Percentiles rank a stretch among this genome's conserved stretches.
These are phyloP conservation scores for Daldinia vernicosa DNA, from an alignment of 495 filamentous ascomycete genomes.

Conservation along the genomic window DNA sequence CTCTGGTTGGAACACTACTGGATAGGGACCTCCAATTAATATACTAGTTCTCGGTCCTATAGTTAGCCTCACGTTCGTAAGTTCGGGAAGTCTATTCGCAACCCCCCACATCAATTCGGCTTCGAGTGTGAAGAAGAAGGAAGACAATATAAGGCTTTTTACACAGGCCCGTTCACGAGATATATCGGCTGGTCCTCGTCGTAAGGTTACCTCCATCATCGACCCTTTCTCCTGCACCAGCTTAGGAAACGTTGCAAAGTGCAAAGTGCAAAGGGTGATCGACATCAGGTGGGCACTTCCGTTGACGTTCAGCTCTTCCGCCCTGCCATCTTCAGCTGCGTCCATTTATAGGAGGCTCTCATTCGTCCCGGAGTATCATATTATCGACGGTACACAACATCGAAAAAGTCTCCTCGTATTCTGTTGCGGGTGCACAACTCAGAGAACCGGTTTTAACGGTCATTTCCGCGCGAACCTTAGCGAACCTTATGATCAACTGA, in stretches of 20 bases:
- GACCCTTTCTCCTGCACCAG: slow-evolving; percentile 19
- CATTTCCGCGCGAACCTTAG: slow-evolving; percentile 1
- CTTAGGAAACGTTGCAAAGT: slow-evolving; percentile 35
- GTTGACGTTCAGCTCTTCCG: slow-evolving; percentile 33
- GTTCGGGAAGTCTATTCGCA: slow-evolving; percentile 36
- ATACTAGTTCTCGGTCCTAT: slow-evolving; percentile 39
- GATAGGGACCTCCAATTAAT: slow-evolving; percentile 41
- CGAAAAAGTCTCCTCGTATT: slow-evolving; percentile 39
- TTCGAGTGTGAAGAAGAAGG: slow-evolving; percentile 35
- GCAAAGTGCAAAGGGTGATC: slow-evolving; percentile 40
- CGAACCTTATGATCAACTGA: background rate
- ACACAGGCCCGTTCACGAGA: slow-evolving; percentile 21
- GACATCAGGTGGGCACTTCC: slow-evolving; percentile 26
- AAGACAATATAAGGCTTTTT: slow-evolving; percentile 2
- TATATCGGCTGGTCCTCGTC: slow-evolving; percentile 40
- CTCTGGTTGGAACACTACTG: slow-evolving; percentile 39
- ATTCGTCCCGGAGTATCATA: slow-evolving; percentile 20
- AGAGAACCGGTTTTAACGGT: slow-evolving; percentile 10
- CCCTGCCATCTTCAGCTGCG: slow-evolving; percentile 34
- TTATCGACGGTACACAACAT: slow-evolving; percentile 37
- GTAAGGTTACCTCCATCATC: slow-evolving; percentile 31
- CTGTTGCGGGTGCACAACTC: slow-evolving; percentile 1
- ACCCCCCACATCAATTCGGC: slow-evolving; percentile 27
- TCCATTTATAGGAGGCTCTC: slow-evolving; percentile 6
- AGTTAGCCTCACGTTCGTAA: slow-evolving; percentile 29